Conservation (phyloP, 306 rosid genomes). For the Ziziphus jujuba region DNA sequence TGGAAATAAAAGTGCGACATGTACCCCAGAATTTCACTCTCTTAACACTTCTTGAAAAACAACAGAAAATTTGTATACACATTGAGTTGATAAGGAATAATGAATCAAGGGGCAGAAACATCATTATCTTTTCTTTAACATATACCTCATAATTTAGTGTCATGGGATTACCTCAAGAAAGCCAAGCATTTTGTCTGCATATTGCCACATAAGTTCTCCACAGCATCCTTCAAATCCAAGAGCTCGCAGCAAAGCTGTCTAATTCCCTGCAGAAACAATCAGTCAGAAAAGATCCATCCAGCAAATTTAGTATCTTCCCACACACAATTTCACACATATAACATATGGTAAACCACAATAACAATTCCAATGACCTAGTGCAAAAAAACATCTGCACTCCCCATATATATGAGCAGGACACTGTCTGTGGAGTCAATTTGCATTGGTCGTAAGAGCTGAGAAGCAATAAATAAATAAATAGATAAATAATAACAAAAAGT, state of each 20-base stretch:
- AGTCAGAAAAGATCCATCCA: slow-evolving; percentile 7
- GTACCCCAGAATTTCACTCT: no score
- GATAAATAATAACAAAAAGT: neutral
- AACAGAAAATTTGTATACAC: neutral
- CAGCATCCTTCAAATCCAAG: slow-evolving; percentile 87
- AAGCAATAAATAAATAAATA: neutral
- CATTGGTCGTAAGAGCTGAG: neutral
- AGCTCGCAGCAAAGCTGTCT: slow-evolving; percentile 95
- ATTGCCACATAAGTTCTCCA: slow-evolving; percentile 93
- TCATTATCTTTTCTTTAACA: neutral
- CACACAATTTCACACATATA: no score
- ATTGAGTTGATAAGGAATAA: neutral
- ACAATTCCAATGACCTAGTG: neutral
- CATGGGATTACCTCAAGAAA: slow-evolving; percentile 66
- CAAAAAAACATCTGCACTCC: neutral
- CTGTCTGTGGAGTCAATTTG: neutral
- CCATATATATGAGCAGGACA: neutral
- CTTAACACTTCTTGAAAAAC: no score
- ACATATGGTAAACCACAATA: no score
- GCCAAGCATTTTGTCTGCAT: slow-evolving; percentile 88
- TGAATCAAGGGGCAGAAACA: neutral
- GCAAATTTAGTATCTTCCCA: neutral
- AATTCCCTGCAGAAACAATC: slow-evolving; percentile 64
- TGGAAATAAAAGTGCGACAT: no score
- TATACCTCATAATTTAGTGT: neutral